Conservation (phyloP, 257 asterid genomes). For the Solanum peruvianum region DNA sequence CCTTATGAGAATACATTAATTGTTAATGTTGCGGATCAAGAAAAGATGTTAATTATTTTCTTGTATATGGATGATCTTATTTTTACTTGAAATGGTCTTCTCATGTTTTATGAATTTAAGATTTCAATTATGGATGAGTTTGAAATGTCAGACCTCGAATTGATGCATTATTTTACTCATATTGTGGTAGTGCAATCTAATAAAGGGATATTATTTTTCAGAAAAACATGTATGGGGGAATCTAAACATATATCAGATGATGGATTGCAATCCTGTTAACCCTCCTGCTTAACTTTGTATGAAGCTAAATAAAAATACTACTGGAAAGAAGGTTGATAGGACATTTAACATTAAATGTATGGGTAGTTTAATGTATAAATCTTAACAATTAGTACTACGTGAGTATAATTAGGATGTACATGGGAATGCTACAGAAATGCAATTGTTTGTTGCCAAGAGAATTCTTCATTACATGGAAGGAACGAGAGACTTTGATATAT, state of each 20-base stretch:
- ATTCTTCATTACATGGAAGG: too few species aligned
- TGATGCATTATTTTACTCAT: neutral
- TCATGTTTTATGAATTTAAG: neutral
- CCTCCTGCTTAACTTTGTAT: too few species aligned
- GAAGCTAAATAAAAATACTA: too few species aligned
- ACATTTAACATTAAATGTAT: too few species aligned
- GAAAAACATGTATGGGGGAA: neutral
- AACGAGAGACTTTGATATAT: too few species aligned
- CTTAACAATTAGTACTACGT: neutral
- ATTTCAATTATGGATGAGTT: neutral
- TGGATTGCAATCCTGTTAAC: neutral
- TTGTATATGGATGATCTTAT: neutral
- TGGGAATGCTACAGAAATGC: neutral
- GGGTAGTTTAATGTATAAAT: neutral
- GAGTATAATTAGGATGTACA: neutral
- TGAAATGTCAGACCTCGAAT: neutral
- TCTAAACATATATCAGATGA: neutral
- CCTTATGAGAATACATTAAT: neutral
- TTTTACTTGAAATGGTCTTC: neutral
- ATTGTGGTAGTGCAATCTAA: neutral
- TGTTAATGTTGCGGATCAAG: neutral
- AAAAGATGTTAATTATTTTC: neutral
- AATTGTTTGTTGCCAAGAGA: neutral
- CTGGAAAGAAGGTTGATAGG: neutral
- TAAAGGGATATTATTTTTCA: neutral